Conservation (phyloP, 805 yeast genomes). For the Saccharomycopsis amapae region DNA sequence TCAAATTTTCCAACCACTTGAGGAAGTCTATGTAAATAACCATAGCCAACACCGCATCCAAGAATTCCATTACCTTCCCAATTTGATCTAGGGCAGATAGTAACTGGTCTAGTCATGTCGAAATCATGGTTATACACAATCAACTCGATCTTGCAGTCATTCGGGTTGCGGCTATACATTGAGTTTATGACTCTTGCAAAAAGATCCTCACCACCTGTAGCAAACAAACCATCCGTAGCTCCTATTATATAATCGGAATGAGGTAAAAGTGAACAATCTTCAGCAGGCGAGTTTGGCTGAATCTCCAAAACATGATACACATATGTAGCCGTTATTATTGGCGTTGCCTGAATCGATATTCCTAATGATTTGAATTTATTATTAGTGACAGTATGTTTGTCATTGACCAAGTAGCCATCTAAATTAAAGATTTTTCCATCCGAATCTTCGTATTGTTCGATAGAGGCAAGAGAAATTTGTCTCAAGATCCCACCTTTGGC, state of each 20-base stretch:
- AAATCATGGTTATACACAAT: slow-evolving; percentile 85
- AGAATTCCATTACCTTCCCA: slow-evolving; percentile 84
- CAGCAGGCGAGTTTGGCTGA: slow-evolving; percentile 73
- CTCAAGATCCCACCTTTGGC: slow-evolving; percentile 72
- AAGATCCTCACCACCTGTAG: slow-evolving; percentile 81
- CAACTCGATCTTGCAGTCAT: slow-evolving; percentile 40
- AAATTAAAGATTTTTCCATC: slow-evolving; percentile 22
- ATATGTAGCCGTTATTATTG: slow-evolving; percentile 64
- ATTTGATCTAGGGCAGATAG: slow-evolving; percentile 59
- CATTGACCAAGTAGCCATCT: slow-evolving; percentile 24
- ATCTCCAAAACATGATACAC: slow-evolving; percentile 83
- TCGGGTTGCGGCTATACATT: slow-evolving; percentile 33
- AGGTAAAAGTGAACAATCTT: slow-evolving; percentile 72
- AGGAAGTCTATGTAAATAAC: slow-evolving; percentile 81
- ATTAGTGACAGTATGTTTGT: slow-evolving; percentile 24
- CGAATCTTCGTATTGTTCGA: slow-evolving; percentile 19
- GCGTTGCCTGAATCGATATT: slow-evolving; percentile 67
- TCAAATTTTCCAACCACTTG: slow-evolving; percentile 37
- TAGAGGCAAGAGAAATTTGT: slow-evolving; percentile 30
- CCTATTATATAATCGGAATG: slow-evolving; percentile 86
- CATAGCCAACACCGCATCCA: slow-evolving; percentile 95
- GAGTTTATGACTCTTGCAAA: slow-evolving; percentile 60
- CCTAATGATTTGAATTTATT: slow-evolving; percentile 49
- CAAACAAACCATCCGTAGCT: slow-evolving; percentile 75
- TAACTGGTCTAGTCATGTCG: slow-evolving; percentile 80